These are phyloP conservation scores for Ceratocystis papillata DNA, from an alignment of 2,329 filamentous ascomycete species.

Conservation along the genomic window DNA sequence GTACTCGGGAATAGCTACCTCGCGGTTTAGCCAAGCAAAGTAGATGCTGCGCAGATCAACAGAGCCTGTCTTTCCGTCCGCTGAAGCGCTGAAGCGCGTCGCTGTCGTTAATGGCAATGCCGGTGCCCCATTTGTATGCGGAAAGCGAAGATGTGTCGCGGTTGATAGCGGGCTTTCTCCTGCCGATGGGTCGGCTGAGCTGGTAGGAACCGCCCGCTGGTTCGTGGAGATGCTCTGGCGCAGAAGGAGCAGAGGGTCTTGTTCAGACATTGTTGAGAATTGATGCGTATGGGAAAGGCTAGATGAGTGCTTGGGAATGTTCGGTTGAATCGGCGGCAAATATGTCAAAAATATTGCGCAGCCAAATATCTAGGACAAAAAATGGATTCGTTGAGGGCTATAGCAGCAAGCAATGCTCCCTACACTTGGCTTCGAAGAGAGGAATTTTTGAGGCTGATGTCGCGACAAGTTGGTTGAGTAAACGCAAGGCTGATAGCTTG, in stretches of 20 bases:
- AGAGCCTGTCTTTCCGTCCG: conserved; percentile 41
- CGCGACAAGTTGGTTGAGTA: not conserved
- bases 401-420: not conserved
- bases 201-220: conserved; percentile 61
- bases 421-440: not conserved
- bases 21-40: conserved; percentile 91
- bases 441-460: conserved; percentile 10
- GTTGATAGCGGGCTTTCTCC: conserved; percentile 56
- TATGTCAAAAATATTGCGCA: too few relatives aligned
- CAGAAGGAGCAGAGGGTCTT: conserved; percentile 72
- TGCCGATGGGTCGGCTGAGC: conserved; percentile 53
- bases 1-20: conserved; percentile 81
- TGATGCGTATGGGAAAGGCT: not conserved
- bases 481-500: conserved; percentile 12
- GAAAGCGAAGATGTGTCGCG: conserved; percentile 72
- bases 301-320: not conserved
- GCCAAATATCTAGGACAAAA: not conserved
- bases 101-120: conserved; percentile 58
- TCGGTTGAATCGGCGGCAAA: not conserved
- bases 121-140: conserved; percentile 39
- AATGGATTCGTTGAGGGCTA: not conserved
- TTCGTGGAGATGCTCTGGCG: conserved; percentile 68
- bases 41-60: conserved; percentile 90
- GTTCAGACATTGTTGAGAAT: conserved; percentile 37
- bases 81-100: conserved; percentile 74